These are phyloP conservation scores for Kuraishia floccosa DNA, from an alignment of 805 yeast species.

Conservation along the genomic window DNA sequence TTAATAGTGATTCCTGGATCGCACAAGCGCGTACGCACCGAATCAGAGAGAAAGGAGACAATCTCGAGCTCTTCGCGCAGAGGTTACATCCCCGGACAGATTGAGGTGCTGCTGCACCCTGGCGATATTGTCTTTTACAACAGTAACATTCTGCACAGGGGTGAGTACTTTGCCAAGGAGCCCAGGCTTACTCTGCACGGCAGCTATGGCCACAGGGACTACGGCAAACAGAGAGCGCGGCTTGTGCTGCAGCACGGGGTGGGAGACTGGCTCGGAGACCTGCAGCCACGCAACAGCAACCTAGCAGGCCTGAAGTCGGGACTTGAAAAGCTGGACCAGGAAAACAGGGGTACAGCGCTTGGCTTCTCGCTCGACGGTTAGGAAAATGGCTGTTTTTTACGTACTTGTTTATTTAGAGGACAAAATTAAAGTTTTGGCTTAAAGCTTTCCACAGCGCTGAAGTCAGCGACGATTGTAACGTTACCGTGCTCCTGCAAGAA, in stretches of 20 bases:
- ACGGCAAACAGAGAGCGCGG: conserved; percentile 30
- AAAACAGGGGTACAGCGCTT: conserved; percentile 12
- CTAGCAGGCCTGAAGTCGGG: conserved; percentile 22
- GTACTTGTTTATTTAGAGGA: no score
- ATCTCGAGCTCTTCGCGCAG: conserved; percentile 17
- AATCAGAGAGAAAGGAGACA: conserved; percentile 29
- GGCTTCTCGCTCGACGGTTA: conserved; percentile 11
- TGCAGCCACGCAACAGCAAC: conserved; percentile 11
- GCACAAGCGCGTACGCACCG: conserved; percentile 31
- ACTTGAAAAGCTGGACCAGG: conserved; percentile 26
- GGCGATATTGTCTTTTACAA: conserved; percentile 42
- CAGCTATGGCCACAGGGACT: conserved; percentile 30
- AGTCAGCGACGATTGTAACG: conserved; percentile 33
- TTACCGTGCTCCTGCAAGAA: conserved; percentile 36
- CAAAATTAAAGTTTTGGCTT: neutral
- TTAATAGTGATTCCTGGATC: conserved; percentile 37
- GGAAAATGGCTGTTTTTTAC: no score
- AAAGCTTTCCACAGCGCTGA: conserved; percentile 23
- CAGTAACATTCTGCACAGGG: conserved; percentile 38
- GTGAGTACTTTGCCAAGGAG: conserved; percentile 23
- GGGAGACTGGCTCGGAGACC: conserved; percentile 29
- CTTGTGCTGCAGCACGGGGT: conserved; percentile 46
- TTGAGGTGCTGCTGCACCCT: conserved; percentile 28
- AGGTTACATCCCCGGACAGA: conserved; percentile 25
- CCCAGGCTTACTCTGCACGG: conserved; percentile 37